These are phyloP conservation scores for Ampelomyces quisqualis DNA, from an alignment of 2,329 filamentous ascomycete genomes.

Conservation along the genomic window DNA sequence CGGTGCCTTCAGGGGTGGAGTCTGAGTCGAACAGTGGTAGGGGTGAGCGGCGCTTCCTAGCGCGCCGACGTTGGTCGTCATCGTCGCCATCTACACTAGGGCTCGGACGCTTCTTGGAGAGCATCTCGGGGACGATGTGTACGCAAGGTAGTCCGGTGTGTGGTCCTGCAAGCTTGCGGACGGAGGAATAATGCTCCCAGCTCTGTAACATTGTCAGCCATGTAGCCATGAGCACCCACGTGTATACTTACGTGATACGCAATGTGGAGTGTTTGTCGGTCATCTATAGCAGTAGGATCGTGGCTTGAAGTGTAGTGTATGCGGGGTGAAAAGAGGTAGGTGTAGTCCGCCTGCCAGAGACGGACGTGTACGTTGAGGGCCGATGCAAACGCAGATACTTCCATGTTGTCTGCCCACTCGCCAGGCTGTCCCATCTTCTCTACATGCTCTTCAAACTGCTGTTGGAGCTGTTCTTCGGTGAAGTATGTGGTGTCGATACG, in stretches of 20 bases:
- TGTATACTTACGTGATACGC: conserved; percentile 60
- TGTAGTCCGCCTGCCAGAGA: conserved; percentile 59
- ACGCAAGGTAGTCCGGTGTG: conserved; percentile 59
- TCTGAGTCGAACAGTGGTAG: conserved; percentile 49
- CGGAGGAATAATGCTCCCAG: conserved; percentile 68
- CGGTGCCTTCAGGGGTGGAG: conserved; percentile 37
- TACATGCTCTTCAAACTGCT: conserved; percentile 57
- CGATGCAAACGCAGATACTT: conserved; percentile 66
- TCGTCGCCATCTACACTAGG: conserved; percentile 54
- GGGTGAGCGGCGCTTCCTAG: conserved; percentile 56
- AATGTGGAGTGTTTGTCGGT: conserved; percentile 54
- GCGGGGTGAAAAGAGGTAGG: conserved; percentile 52
- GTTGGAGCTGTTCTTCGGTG: conserved; percentile 56
- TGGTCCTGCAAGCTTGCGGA: conserved; percentile 61
- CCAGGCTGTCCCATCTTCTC: conserved; percentile 60
- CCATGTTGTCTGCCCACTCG: conserved; percentile 66
- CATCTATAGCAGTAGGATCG: conserved; percentile 34
- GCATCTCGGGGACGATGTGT: conserved; percentile 25
- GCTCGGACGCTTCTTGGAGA: conserved; percentile 51
- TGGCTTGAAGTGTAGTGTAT: conserved; percentile 29
- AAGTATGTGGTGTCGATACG: conserved; percentile 50
- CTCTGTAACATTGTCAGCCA: conserved; percentile 46
- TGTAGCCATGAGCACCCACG: not conserved
- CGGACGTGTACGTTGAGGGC: conserved; percentile 63
- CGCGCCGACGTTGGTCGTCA: conserved; percentile 51